Base-by-base conservation (phyloP, 2,329 filamentous ascomycete species). In the Triangularia verruculosa region DNA sequence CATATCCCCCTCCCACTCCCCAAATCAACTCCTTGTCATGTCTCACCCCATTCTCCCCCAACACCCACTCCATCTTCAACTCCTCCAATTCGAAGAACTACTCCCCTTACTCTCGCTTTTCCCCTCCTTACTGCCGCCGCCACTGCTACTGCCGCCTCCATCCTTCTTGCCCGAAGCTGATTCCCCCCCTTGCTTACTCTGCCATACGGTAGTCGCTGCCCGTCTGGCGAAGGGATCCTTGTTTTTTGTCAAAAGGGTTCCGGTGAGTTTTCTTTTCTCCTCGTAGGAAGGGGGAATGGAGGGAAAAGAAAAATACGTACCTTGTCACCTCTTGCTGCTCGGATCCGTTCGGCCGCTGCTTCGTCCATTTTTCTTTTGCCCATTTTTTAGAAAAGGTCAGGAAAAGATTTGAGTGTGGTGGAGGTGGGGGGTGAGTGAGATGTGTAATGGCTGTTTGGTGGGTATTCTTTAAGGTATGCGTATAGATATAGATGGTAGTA, bases 341-440 rank as follows among this genome's bases (percentile, higher is more conserved):
- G 72, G 64, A 81, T 81, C 59, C 79, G 74, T 56, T 75, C 75
- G 2, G 75, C 78, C 4, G 77, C 76, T 15, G 75, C 74, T 2
- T 77, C 74, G 66, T 80, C 78, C 79, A 81, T 81, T 65, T 76
- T 78, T 25, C 72, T 71, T 55, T 72, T 72, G 4, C 72, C 73
- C 74, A 77, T 77, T 25, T 28, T 34, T 47, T 43, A 5, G 9
- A n/a, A n/a, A n/a, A n/a, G n/a, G n/a, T n/a, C n/a, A n/a, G n/a
- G n/a, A n/a, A n/a, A n/a, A n/a, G n/a, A n/a, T 63, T 54, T 25
- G 63, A 39, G 25, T 62, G 30, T 51, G 25, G 17, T 58, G 22
- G 2, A 24, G n/a, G 47, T 27, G 34, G 24, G 51, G 4, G 27
- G 51, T 53, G 51, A n/a, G n/a, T n/a, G n/a, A n/a, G n/a, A n/a